Percentiles rank a stretch among this genome's conserved stretches.
phyloP scores from a whole-genome alignment of 1,139 yeast species.

The Scheffersomyces stambukii region DNA sequence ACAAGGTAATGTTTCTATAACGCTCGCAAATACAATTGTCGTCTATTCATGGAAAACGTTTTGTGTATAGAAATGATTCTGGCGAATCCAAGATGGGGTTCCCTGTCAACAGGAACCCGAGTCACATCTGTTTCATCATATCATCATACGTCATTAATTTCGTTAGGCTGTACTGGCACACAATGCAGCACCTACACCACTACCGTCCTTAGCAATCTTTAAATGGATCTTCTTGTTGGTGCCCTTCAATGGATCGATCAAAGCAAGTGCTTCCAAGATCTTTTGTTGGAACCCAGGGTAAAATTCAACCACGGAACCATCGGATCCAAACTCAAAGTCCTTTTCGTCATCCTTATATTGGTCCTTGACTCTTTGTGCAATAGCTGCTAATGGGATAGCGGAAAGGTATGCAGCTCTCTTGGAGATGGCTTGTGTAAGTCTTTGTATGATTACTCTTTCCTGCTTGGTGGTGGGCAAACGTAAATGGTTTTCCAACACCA shows the following conservation, averaged over 20 bases:
- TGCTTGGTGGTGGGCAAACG: conserved; percentile 62
- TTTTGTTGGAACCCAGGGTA: conserved; percentile 83
- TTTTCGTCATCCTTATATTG: conserved; percentile 50
- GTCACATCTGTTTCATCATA: too few species aligned
- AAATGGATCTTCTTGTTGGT: conserved; percentile 67
- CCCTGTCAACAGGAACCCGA: too few species aligned
- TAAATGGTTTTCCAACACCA: conserved; percentile 58
- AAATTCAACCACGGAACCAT: conserved; percentile 88
- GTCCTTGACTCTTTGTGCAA: conserved; percentile 38
- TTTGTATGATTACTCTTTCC: conserved; percentile 70
- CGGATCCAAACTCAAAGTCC: conserved; percentile 88
- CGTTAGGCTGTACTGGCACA: too few species aligned
- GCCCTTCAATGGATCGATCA: conserved; percentile 67
- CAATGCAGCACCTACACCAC: conserved; percentile 94
- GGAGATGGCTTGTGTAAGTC: conserved; percentile 71
- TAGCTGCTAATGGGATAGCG: conserved; percentile 85
- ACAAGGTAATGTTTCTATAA: too few species aligned
- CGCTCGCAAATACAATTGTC: too few species aligned
- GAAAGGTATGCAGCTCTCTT: conserved; percentile 82
- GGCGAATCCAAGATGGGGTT: too few species aligned
- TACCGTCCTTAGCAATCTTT: conserved; percentile 87
- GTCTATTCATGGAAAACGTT: too few species aligned
- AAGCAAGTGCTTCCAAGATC: conserved; percentile 69
- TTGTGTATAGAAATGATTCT: too few species aligned
- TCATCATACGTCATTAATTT: too few species aligned